These are phyloP conservation scores for Malassezia restricta DNA, from an alignment of 1,284 basidiomycete genomes.

Conservation along the genomic window DNA sequence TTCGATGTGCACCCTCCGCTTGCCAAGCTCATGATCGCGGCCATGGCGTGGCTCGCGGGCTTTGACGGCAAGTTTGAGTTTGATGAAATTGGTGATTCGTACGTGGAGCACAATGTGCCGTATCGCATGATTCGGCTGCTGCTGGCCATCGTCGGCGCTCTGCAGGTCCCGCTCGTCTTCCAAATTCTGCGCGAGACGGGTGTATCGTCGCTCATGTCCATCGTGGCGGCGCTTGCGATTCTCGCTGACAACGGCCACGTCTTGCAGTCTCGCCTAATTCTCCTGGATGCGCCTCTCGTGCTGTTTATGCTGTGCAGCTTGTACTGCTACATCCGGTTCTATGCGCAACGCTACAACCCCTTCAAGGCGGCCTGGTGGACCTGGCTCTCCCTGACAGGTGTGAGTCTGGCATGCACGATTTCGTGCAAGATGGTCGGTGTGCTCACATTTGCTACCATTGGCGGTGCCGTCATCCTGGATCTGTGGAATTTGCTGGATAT, in stretches of 20 bases:
- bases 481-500: constrained; percentile 89
- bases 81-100: constrained; percentile 88
- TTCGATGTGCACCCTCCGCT: constrained; percentile 96
- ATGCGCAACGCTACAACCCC: constrained; percentile 71
- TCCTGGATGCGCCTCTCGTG: constrained; percentile 84
- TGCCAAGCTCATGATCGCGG: constrained; percentile 51
- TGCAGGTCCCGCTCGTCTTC: constrained; percentile 82
- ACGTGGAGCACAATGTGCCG: constrained; percentile 72
- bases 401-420: constrained; percentile 86
- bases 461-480: constrained; percentile 79
- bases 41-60: constrained; percentile 89
- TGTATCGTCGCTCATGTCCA: constrained; percentile 74
- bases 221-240: constrained; percentile 72
- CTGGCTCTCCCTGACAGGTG: constrained; percentile 81
- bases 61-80: constrained; percentile 90
- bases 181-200: constrained; percentile 96
- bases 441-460: constrained; percentile 77
- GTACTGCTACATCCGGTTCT: constrained; percentile 89
- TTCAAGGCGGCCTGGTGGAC: constrained; percentile 62
- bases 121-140: constrained; percentile 86
- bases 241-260: constrained; percentile 96
- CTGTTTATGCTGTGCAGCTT: constrained; percentile 92
- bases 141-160: constrained; percentile 74
- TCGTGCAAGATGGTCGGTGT: constrained; percentile 97
- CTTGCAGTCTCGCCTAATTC: constrained; percentile 84